Percentiles rank a stretch among this genome's conserved stretches.
These are phyloP conservation scores for Echinochloa phyllopogon DNA, from an alignment of 176 grass and related monocot genomes.

Conservation along the genomic window DNA sequence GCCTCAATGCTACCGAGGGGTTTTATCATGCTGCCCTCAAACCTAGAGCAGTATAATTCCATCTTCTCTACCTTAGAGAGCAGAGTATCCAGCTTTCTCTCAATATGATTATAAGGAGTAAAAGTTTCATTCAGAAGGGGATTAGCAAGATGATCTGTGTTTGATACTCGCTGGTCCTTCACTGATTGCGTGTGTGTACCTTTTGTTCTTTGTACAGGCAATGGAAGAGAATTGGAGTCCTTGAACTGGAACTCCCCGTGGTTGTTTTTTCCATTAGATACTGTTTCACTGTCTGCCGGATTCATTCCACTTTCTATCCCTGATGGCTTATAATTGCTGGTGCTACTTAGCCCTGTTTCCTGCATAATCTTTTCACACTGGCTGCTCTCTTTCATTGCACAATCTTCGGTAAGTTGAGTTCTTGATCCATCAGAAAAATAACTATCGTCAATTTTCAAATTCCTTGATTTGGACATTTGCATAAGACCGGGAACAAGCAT, in stretches of 20 bases:
- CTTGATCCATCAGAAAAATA: conserved; percentile 54
- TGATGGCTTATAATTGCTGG: conserved; percentile 21
- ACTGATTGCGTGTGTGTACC: conserved; percentile 13
- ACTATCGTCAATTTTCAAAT: conserved; percentile 53
- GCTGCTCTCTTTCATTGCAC: conserved; percentile 17
- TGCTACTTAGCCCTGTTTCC: conserved; percentile 13
- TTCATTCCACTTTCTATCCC: conserved; percentile 37
- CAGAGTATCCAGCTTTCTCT: conserved; percentile 75
- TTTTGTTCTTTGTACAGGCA: conserved; percentile 46
- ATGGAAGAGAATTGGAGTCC: conserved; percentile 31
- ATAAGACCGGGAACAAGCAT: conserved; percentile 86
- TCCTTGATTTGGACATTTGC: conserved; percentile 75
- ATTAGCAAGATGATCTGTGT: conserved; percentile 30
- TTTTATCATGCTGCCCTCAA: conserved; percentile 73
- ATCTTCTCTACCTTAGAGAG: conserved; percentile 78
- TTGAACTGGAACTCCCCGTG: conserved; percentile 39
- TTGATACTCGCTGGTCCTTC: conserved; percentile 36
- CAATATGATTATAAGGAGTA: conserved; percentile 47
- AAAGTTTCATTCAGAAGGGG: conserved; percentile 30
- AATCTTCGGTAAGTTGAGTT: conserved; percentile 26
- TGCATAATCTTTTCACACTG: conserved; percentile 18
- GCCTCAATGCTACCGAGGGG: conserved; percentile 68
- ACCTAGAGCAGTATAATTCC: conserved; percentile 75
- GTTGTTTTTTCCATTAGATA: conserved; percentile 37
- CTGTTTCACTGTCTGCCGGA: conserved; percentile 16